Evolutionary conservation across 306 rosid genomes (phyloP).

Genomic region (Neltuma alba): DNA sequence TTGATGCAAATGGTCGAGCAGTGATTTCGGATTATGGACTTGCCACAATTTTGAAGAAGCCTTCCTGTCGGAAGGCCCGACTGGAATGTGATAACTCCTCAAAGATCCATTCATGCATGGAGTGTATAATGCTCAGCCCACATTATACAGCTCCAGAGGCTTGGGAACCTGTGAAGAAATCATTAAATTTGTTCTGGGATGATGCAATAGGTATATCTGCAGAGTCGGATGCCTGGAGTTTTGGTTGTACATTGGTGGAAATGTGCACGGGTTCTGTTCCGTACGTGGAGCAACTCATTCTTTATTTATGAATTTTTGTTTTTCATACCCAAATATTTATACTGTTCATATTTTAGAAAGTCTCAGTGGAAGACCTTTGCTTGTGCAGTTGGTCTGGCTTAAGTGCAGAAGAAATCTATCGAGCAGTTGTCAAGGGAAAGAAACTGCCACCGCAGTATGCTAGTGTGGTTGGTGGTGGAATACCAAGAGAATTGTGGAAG

Average conservation of each 20-base stretch:
- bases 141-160: constrained; percentile 99
- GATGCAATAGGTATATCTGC: constrained; percentile 93
- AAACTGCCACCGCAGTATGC: constrained; percentile 97
- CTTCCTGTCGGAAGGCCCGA: constrained; percentile 86
- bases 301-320: constrained; percentile 41
- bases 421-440: constrained; percentile 81
- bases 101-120: constrained; percentile 95
- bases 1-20: constrained; percentile 84
- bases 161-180: constrained; percentile 96
- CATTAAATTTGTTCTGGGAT: constrained; percentile 91
- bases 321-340: background rate
- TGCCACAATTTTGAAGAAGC: constrained; percentile 92
- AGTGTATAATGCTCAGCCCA: constrained; percentile 96
- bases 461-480: constrained; percentile 97
- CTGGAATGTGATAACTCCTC: constrained; percentile 71
- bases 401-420: constrained; percentile 89
- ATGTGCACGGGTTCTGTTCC: constrained; percentile 99
- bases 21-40: constrained; percentile 98
- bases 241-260: constrained; percentile 99
- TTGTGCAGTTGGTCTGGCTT: constrained; percentile 95
- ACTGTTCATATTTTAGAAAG: constrained; percentile 31
- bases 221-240: constrained; percentile 99
- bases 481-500: constrained; percentile 97
- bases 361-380: constrained; percentile 38
- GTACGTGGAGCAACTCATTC: constrained; percentile 70